Conservation (phyloP, 1,284 basidiomycete genomes). For the Paramarasmius palmivorus region DNA sequence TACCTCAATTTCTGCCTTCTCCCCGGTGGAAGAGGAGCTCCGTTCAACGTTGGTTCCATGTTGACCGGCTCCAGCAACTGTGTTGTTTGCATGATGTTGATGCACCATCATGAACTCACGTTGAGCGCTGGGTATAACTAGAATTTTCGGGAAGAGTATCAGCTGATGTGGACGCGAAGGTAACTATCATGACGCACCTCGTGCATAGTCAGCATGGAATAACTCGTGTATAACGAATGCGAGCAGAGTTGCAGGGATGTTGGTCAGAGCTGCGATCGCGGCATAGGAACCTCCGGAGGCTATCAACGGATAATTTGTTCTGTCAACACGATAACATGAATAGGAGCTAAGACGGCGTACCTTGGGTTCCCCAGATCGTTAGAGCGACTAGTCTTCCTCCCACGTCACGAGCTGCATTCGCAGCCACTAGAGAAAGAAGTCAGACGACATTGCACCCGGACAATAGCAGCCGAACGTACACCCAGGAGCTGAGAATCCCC, state of each 20-base stretch:
- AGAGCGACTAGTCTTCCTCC: constrained; percentile 60
- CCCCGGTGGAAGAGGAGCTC: no score
- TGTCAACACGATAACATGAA: no score
- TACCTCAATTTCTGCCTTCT: no score
- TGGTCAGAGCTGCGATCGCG: constrained; percentile 63
- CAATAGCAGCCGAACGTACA: constrained; percentile 33
- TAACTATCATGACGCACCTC: constrained; percentile 32
- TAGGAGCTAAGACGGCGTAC: constrained; percentile 21
- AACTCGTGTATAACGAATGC: constrained; percentile 53
- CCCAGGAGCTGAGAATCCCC: constrained; percentile 56
- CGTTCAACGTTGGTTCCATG: no score
- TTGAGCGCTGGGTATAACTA: constrained; percentile 23
- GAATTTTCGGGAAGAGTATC: neutral
- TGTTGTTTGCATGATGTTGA: constrained; percentile 21
- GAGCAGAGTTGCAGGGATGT: constrained; percentile 60
- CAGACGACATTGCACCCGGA: neutral
- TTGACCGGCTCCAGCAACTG: neutral
- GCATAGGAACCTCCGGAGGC: constrained; percentile 61
- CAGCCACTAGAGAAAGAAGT: constrained; percentile 41
- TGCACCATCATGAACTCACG: constrained; percentile 23
- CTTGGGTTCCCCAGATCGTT: constrained; percentile 55
- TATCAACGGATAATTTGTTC: constrained; percentile 13
- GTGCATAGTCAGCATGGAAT: constrained; percentile 54
- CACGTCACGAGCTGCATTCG: constrained; percentile 69
- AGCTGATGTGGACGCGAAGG: neutral